Percentiles rank a stretch among this genome's conserved stretches.
These are phyloP conservation scores for Grosmannia serpens DNA, from an alignment of 2,329 filamentous ascomycete genomes.

Conservation along the genomic window DNA sequence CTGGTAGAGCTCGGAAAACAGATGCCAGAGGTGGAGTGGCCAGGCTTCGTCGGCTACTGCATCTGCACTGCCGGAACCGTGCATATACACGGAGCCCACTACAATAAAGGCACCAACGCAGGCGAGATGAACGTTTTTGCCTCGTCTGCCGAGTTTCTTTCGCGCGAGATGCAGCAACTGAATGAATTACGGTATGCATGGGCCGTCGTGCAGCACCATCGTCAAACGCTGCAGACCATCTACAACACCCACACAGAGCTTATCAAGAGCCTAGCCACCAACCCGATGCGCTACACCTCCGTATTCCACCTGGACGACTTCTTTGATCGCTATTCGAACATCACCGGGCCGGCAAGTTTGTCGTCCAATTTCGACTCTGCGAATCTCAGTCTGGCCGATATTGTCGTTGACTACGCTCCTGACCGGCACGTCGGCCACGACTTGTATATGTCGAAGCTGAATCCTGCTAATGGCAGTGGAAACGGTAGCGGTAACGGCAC, in stretches of 20 bases:
- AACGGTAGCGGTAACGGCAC: background rate
- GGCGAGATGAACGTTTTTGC: conserved; percentile 51
- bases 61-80: conserved; percentile 80
- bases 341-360: conserved; percentile 46
- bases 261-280: conserved; percentile 59
- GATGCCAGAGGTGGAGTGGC: conserved; percentile 68
- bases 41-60: conserved; percentile 76
- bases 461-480: background rate
- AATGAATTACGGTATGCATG: conserved; percentile 63
- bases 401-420: conserved; percentile 46
- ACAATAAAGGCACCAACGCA: conserved; percentile 40
- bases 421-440: conserved; percentile 42
- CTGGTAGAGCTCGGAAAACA: conserved; percentile 69
- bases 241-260: conserved; percentile 70
- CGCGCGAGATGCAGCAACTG: conserved; percentile 69
- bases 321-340: conserved; percentile 63
- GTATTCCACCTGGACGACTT: conserved; percentile 82
- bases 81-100: conserved; percentile 76
- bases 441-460: conserved; percentile 26
- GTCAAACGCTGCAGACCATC: conserved; percentile 65
- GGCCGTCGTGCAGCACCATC: conserved; percentile 70
- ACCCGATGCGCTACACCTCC: conserved; percentile 60
- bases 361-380: conserved; percentile 58
- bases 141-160: conserved; percentile 55
- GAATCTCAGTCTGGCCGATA: conserved; percentile 60